A percentile compares a stretch with the other conserved stretches of the same genome.
These are phyloP conservation scores for Trapa bicornis DNA, from an alignment of 345 rosid genomes.

Conservation along the genomic window DNA sequence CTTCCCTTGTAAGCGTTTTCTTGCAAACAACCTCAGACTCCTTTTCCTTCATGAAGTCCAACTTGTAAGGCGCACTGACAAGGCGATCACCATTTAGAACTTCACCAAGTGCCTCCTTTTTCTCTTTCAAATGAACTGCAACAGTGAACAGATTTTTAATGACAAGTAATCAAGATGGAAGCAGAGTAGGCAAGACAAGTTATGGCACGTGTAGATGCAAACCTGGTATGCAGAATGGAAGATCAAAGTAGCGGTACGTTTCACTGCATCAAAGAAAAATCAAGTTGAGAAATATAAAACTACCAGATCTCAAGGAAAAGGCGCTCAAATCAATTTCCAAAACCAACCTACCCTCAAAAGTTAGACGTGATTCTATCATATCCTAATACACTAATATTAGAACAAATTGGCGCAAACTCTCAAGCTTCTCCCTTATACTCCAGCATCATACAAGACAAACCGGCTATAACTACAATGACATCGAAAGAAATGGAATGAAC, in stretches of 20 bases:
- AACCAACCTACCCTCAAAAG: neutral
- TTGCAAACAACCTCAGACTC: slow-evolving; percentile 27
- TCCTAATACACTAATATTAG: neutral
- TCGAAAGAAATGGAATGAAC: neutral
- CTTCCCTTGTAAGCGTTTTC: slow-evolving; percentile 23
- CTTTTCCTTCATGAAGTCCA: slow-evolving; percentile 32
- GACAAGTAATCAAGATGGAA: neutral
- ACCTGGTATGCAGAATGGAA: slow-evolving; percentile 47
- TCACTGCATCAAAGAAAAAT: slow-evolving; percentile 20
- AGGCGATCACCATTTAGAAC: slow-evolving; percentile 41
- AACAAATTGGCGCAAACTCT: neutral
- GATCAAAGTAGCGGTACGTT: slow-evolving; percentile 43
- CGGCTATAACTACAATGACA: neutral
- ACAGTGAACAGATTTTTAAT: neutral
- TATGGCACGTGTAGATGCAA: neutral
- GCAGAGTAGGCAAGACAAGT: neutral
- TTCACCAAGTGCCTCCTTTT: slow-evolving; percentile 50
- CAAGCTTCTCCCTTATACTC: neutral
- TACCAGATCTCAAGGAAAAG: neutral
- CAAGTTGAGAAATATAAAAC: neutral
- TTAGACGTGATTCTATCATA: neutral
- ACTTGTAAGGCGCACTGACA: slow-evolving; percentile 38
- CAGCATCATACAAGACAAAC: neutral
- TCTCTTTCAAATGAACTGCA: slow-evolving; percentile 30
- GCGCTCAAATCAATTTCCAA: neutral